Evolutionary conservation across 23 red algal species (phyloP).

Genomic region (Chondrus crispus): DNA sequence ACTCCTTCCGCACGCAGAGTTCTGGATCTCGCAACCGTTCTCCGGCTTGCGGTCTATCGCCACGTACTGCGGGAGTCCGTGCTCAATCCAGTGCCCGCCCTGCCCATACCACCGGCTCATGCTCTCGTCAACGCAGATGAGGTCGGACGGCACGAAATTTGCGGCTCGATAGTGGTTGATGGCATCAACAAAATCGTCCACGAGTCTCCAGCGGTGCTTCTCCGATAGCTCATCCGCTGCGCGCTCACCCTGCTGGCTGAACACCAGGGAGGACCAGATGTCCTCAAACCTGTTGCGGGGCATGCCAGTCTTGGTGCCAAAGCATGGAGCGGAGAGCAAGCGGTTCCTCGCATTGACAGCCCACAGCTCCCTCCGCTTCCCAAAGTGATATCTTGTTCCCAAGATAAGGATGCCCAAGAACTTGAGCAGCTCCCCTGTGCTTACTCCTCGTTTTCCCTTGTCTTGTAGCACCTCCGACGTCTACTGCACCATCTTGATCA

Average conservation of each 20-base stretch:
- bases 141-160: not conserved
- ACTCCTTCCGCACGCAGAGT: not conserved
- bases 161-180: not conserved
- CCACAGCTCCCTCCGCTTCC: not conserved
- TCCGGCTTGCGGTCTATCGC: conserved; percentile 8
- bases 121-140: not conserved
- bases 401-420: not conserved
- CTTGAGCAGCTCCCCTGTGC: not conserved
- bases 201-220: not conserved
- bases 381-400: not conserved
- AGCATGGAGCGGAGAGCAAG: not conserved
- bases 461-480: not conserved
- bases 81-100: not conserved
- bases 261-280: not conserved
- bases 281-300: not conserved
- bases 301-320: conserved; percentile 9
- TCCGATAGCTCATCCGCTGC: not conserved
- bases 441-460: not conserved
- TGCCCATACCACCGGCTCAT: conserved; percentile 6
- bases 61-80: conserved; percentile 1
- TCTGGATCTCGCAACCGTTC: conserved; percentile 28
- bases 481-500: not conserved
- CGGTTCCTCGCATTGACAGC: not conserved
- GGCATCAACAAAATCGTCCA: conserved; percentile 5
- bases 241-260: not conserved